A percentile compares a stretch with the other conserved stretches of the same genome.
Evolutionary conservation across 164 flowering plant genomes (phyloP).

Genomic region (Dillenia turbinata): DNA sequence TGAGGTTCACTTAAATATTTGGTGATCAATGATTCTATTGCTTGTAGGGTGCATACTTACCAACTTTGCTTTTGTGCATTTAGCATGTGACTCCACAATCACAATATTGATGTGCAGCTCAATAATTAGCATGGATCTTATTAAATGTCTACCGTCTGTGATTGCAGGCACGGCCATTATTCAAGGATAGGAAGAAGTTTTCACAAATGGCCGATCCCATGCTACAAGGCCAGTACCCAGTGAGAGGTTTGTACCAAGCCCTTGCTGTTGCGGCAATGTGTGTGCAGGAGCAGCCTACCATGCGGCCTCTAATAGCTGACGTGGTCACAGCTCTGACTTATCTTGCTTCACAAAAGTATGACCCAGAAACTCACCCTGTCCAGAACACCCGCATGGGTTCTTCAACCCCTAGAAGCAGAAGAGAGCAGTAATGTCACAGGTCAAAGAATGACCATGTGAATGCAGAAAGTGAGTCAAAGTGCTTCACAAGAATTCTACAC

Average conservation of each 20-base stretch:
- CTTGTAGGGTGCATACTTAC: too few species aligned
- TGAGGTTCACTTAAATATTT: too few species aligned
- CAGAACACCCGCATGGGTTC: slow-evolving; percentile 40
- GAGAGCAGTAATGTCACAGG: slow-evolving; percentile 19
- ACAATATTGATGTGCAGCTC: too few species aligned
- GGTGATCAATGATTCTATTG: too few species aligned
- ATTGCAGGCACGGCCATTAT: slow-evolving; percentile 79
- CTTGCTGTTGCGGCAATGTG: slow-evolving; percentile 95
- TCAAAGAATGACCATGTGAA: slow-evolving; percentile 15
- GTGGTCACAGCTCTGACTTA: slow-evolving; percentile 82
- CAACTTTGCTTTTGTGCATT: too few species aligned
- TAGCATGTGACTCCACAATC: too few species aligned
- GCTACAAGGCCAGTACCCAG: slow-evolving; percentile 75
- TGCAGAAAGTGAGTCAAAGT: slow-evolving; percentile 7
- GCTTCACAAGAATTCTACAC: background rate
- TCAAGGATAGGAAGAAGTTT: slow-evolving; percentile 68
- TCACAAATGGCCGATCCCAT: slow-evolving; percentile 75
- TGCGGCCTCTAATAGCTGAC: slow-evolving; percentile 84
- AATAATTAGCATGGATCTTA: too few species aligned
- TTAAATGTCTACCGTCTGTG: background rate
- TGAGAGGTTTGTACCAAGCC: slow-evolving; percentile 80
- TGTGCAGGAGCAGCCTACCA: slow-evolving; percentile 81
- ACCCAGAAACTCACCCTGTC: slow-evolving; percentile 39
- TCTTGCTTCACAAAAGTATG: slow-evolving; percentile 63
- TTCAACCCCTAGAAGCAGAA: slow-evolving; percentile 40